Percentiles rank a stretch among this genome's conserved stretches.
Conservation (phyloP, 495 filamentous ascomycete species). For the Platismatia glauca region DNA sequence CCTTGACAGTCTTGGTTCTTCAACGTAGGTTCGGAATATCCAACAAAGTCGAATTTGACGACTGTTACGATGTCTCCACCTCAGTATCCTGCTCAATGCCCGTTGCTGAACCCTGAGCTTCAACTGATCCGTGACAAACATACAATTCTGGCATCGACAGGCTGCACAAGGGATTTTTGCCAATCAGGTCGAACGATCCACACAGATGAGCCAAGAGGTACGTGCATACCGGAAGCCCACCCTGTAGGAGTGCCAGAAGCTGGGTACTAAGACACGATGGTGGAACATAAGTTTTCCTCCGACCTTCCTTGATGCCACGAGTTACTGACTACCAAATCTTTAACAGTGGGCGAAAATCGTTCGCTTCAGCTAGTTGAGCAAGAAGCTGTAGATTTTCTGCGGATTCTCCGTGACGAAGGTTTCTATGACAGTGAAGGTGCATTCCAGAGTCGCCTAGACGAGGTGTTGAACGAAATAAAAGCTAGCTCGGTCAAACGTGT, state of each 20-base stretch:
- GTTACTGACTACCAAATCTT: not conserved
- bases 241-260: not conserved
- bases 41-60: not conserved
- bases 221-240: not conserved
- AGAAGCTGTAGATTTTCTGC: constrained; percentile 23
- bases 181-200: constrained; percentile 25
- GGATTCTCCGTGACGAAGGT: constrained; percentile 18
- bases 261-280: not conserved
- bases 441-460: constrained; percentile 13
- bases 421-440: constrained; percentile 20
- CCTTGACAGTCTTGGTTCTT: not conserved
- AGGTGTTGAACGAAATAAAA: constrained; percentile 20
- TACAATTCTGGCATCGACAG: constrained; percentile 23
- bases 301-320: not conserved
- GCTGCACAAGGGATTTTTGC: constrained; percentile 26
- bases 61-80: not conserved
- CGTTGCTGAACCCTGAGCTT: constrained; percentile 1
- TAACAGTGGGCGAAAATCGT: constrained; percentile 24
- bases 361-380: constrained; percentile 20
- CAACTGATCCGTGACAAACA: constrained; percentile 15
- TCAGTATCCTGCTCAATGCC: not conserved
- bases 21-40: not conserved
- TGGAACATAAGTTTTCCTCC: not conserved
- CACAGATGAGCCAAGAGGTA: constrained; percentile 23
- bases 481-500: constrained; percentile 10